These are phyloP conservation scores for Echria macrotheca DNA, from an alignment of 495 filamentous ascomycete genomes.

Conservation along the genomic window DNA sequence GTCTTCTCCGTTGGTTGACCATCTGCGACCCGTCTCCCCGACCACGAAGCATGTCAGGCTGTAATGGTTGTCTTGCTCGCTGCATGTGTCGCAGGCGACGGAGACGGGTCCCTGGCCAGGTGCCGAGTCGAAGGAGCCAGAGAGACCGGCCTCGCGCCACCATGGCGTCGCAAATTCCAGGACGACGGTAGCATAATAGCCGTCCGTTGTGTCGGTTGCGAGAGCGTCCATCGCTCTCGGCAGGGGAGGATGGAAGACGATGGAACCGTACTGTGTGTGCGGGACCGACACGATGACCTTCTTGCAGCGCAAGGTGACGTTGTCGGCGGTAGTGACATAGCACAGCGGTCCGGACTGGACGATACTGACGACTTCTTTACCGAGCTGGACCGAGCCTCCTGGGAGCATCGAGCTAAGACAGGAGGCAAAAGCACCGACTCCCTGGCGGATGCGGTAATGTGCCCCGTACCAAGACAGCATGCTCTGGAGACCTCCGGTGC, in stretches of 20 bases:
- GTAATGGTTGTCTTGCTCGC: constrained; percentile 27
- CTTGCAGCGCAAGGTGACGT: constrained; percentile 25
- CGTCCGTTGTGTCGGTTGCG: constrained; percentile 22
- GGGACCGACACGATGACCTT: constrained; percentile 37
- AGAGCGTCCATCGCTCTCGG: background rate
- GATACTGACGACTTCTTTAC: constrained; percentile 2
- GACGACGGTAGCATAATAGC: constrained; percentile 37
- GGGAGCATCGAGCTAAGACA: constrained; percentile 4
- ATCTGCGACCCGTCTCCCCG: constrained; percentile 7
- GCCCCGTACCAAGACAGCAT: constrained; percentile 40
- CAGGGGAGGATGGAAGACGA: constrained; percentile 26
- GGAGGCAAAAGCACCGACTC: no score
- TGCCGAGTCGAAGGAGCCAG: constrained; percentile 31
- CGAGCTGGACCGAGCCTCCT: background rate
- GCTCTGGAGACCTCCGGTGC: constrained; percentile 36
- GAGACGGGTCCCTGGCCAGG: constrained; percentile 29
- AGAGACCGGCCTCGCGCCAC: constrained; percentile 31
- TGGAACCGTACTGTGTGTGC: constrained; percentile 26
- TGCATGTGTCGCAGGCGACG: constrained; percentile 38
- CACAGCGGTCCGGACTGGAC: background rate
- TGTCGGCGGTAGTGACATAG: no score
- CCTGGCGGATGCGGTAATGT: constrained; percentile 40
- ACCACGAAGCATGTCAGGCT: constrained; percentile 39
- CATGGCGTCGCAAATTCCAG: constrained; percentile 33
- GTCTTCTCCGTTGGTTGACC: background rate